Evolutionary conservation across 306 rosid species (phyloP).

Genomic region (Rubus idaeus): DNA sequence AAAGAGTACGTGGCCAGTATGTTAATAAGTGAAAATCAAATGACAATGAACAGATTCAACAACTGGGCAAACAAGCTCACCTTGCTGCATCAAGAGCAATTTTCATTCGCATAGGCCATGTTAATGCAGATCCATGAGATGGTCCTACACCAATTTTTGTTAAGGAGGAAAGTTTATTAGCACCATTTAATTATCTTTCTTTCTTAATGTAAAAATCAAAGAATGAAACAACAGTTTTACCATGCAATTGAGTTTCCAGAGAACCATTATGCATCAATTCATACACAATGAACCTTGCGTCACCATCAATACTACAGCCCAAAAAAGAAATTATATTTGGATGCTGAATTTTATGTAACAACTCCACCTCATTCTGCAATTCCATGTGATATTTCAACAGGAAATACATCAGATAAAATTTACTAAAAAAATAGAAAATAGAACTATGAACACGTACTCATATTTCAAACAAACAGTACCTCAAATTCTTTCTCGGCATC

Average conservation of each 20-base stretch:
- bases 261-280: conserved; percentile 93
- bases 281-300: conserved; percentile 59
- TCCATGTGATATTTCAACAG: conserved; percentile 20
- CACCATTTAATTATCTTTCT: conserved; percentile 3
- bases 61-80: conserved; percentile 38
- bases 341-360: conserved; percentile 75
- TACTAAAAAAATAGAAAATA: neutral
- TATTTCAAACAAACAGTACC: conserved; percentile 38
- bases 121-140: conserved; percentile 73
- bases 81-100: conserved; percentile 93
- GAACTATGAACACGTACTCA: neutral
- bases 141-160: conserved; percentile 47
- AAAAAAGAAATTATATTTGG: conserved; percentile 69
- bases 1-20: conserved; percentile 30
- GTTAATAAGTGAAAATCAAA: conserved; percentile 21
- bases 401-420: neutral
- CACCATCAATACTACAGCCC: conserved; percentile 65
- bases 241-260: conserved; percentile 80
- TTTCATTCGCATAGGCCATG: conserved; percentile 94
- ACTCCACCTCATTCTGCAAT: conserved; percentile 83
- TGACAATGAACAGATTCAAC: neutral
- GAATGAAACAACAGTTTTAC: conserved; percentile 40
- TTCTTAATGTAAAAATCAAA: neutral
- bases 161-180: neutral
- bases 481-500: conserved; percentile 73